Evolutionary conservation across 2,329 filamentous ascomycete species (phyloP).

Genomic region (Tolypocladium paradoxum): DNA sequence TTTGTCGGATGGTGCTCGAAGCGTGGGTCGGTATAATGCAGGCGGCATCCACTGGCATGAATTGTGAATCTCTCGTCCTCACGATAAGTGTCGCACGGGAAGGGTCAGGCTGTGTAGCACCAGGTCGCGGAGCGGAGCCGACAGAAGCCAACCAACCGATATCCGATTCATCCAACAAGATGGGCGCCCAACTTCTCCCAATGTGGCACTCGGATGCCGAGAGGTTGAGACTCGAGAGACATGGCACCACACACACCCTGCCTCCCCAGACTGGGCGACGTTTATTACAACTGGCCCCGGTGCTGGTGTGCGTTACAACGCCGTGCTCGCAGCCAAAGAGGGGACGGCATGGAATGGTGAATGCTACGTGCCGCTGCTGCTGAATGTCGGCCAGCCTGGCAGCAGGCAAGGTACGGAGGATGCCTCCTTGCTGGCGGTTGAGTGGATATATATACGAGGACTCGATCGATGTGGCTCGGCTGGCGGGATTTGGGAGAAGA

Average conservation of each 20-base stretch:
- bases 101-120: neutral
- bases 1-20: neutral
- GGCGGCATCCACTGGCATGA: neutral
- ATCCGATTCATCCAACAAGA: neutral
- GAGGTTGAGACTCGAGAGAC: neutral
- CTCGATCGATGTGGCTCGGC: conserved; percentile 5
- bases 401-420: neutral
- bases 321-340: neutral
- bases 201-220: neutral
- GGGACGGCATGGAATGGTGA: neutral
- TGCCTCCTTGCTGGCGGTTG: neutral
- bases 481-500: conserved; percentile 5
- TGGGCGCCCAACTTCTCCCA: neutral
- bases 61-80: neutral
- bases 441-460: neutral
- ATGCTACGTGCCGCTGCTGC: neutral
- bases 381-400: neutral
- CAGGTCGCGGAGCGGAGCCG: neutral
- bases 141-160: neutral
- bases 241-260: neutral
- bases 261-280: neutral
- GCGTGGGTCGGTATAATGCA: neutral
- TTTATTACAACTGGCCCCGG: neutral
- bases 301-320: neutral
- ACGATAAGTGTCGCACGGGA: neutral